phyloP scores from a whole-genome alignment of 768 basidiomycete species.

The Mycena galericulata region DNA sequence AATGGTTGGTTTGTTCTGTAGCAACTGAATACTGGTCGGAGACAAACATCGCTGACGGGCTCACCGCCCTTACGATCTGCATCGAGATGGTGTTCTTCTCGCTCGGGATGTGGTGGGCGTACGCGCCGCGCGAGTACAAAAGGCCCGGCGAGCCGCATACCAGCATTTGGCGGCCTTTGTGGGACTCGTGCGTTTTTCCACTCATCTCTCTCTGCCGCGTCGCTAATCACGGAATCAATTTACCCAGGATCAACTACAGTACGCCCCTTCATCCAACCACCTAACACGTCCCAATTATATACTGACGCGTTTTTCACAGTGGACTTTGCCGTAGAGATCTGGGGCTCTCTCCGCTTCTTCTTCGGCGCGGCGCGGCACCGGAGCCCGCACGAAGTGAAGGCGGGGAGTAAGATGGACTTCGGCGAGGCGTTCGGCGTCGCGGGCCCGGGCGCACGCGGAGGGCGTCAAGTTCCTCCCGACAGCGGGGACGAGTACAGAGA shows the following conservation, averaged over 20 bases:
- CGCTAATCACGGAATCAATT: neutral
- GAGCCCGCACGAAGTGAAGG: constrained; percentile 15
- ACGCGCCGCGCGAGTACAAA: constrained; percentile 77
- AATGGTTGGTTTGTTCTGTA: constrained; percentile 35
- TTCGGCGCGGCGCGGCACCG: constrained; percentile 49
- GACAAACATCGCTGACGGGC: constrained; percentile 86
- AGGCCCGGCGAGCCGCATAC: constrained; percentile 11
- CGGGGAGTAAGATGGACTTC: constrained; percentile 43
- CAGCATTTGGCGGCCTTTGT: constrained; percentile 15
- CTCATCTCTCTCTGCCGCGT: neutral
- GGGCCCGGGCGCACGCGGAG: neutral
- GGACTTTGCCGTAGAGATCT: constrained; percentile 78
- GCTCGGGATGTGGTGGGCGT: constrained; percentile 86
- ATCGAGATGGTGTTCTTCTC: constrained; percentile 94
- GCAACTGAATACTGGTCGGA: constrained; percentile 87
- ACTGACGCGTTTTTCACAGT: constrained; percentile 45
- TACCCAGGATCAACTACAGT: constrained; percentile 47
- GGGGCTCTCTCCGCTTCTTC: constrained; percentile 72
- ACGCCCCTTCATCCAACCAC: neutral
- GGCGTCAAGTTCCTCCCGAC: neutral
- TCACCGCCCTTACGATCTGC: constrained; percentile 85
- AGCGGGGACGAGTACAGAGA: neutral
- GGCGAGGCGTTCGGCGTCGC: constrained; percentile 54
- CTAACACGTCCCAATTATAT: neutral
- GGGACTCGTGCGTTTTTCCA: constrained; percentile 17